These are phyloP conservation scores for Globomyces pollinis-pini DNA, from an alignment of 192 early-diverging fungal species.

Conservation along the genomic window DNA sequence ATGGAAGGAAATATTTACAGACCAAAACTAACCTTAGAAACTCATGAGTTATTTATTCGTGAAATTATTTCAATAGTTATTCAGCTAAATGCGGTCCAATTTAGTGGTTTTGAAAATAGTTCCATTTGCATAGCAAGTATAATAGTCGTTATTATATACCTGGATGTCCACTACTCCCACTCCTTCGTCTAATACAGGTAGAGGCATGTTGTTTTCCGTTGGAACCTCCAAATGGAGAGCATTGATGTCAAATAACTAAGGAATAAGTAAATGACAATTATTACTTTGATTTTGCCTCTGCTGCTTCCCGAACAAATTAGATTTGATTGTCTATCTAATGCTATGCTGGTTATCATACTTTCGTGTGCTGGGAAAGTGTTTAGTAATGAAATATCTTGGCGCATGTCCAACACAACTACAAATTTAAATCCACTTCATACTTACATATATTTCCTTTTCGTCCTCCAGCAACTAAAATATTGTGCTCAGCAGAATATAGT, in stretches of 20 bases:
- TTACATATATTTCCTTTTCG: conserved; percentile 71
- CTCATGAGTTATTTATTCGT: too few species aligned
- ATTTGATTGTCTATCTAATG: background rate
- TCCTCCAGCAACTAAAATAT: conserved; percentile 64
- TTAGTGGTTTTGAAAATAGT: conserved; percentile 1
- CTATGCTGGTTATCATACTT: conserved; percentile 40
- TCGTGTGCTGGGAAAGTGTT: conserved; percentile 66
- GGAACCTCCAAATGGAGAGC: background rate
- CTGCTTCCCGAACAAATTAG: background rate
- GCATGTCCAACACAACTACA: conserved; percentile 63
- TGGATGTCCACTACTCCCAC: conserved; percentile 1
- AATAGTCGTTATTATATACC: background rate
- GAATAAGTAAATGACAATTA: background rate
- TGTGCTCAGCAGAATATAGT: conserved; percentile 47
- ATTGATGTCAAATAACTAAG: conserved; percentile 1
- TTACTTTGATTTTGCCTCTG: conserved; percentile 4
- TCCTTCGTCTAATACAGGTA: background rate
- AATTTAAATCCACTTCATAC: too few species aligned
- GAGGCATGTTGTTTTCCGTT: background rate
- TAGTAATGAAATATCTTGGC: conserved; percentile 48
- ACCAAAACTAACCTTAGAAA: too few species aligned
- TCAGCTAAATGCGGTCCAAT: too few species aligned
- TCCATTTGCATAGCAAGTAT: background rate
- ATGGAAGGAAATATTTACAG: too few species aligned
- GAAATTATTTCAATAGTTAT: too few species aligned